phyloP scores from a whole-genome alignment of 257 asterid genomes.

The Nyctanthes arbortristis region DNA sequence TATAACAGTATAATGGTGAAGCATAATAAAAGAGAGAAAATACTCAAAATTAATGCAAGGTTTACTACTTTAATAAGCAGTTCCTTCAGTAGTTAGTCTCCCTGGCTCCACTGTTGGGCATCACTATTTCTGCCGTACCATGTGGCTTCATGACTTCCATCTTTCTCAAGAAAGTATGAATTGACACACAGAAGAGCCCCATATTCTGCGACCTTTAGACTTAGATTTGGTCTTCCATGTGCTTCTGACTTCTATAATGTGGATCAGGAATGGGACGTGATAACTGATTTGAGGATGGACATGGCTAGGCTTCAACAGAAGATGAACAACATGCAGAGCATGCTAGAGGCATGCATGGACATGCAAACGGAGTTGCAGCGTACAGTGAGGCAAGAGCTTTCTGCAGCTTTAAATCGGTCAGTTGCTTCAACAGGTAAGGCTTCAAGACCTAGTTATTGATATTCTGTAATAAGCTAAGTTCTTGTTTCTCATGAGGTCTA shows the following conservation, averaged over 20 bases:
- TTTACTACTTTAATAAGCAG: background rate
- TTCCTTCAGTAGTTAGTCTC: background rate
- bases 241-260: background rate
- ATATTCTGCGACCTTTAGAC: no score
- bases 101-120: background rate
- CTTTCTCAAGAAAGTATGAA: background rate
- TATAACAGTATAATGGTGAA: background rate
- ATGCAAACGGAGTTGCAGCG: slow-evolving; percentile 84
- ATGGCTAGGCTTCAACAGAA: slow-evolving; percentile 78
- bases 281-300: slow-evolving; percentile 71
- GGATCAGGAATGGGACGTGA: slow-evolving; percentile 65
- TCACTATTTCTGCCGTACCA: background rate
- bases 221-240: no score
- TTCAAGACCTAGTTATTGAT: background rate
- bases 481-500: background rate
- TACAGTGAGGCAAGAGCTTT: slow-evolving; percentile 68
- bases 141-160: background rate
- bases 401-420: slow-evolving; percentile 73
- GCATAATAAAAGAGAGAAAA: background rate
- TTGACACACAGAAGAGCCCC: no score
- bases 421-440: slow-evolving; percentile 50
- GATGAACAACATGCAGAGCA: slow-evolving; percentile 75
- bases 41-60: background rate
- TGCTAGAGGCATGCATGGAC: slow-evolving; percentile 87
- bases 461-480: background rate